A percentile compares a stretch with the other conserved stretches of the same genome.
Evolutionary conservation across 352 stramenopile genomes (phyloP).

Genomic region (Pythium phragmiticola): DNA sequence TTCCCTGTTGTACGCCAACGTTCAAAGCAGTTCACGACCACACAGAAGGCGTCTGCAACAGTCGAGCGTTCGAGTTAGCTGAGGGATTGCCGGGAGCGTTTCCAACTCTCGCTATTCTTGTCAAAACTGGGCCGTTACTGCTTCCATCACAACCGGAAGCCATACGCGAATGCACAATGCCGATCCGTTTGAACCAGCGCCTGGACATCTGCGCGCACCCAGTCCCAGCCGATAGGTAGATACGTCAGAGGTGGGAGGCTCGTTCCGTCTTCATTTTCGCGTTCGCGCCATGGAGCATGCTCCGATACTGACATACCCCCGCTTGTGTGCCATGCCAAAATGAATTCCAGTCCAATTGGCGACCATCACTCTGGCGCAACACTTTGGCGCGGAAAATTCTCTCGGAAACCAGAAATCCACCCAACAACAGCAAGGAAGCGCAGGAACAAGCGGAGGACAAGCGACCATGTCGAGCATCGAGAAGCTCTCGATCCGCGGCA

Average conservation of each 20-base stretch:
- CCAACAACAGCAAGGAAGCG: not conserved
- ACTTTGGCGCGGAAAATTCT: constrained; percentile 20
- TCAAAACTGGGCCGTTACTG: too few relatives aligned
- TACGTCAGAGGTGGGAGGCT: too few relatives aligned
- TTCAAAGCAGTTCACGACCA: not conserved
- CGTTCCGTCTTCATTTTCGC: too few relatives aligned
- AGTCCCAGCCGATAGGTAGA: too few relatives aligned
- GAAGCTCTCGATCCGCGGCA: constrained; percentile 98
- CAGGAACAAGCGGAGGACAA: not conserved
- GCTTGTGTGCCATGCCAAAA: constrained; percentile 1
- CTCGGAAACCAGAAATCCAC: not conserved
- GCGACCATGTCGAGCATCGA: constrained; percentile 95
- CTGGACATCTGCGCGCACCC: too few relatives aligned
- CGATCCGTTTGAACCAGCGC: too few relatives aligned
- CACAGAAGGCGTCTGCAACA: not conserved
- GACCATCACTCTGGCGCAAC: constrained; percentile 23
- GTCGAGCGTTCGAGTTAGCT: not conserved
- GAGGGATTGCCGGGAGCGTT: too few relatives aligned
- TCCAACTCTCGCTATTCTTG: constrained; percentile 14
- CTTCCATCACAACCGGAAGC: too few relatives aligned
- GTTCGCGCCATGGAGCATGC: too few relatives aligned
- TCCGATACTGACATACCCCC: not conserved
- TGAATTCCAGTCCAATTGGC: constrained; percentile 21
- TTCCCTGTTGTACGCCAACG: not conserved
- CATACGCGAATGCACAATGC: too few relatives aligned